These are phyloP conservation scores for Zarea fungicola DNA, from an alignment of 2,329 filamentous ascomycete genomes.

Conservation along the genomic window DNA sequence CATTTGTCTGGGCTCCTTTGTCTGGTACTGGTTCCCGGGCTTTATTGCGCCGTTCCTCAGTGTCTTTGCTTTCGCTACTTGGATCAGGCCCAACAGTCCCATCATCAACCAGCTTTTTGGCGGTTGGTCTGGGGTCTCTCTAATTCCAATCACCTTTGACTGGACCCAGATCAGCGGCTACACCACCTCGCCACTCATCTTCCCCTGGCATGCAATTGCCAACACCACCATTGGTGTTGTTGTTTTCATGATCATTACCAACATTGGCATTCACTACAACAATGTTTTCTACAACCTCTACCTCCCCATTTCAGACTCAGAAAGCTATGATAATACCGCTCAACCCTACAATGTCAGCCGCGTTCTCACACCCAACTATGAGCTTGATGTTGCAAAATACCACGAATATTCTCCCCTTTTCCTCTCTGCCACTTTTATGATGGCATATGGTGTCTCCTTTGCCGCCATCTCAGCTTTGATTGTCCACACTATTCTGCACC, in stretches of 20 bases:
- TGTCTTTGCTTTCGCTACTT: conserved; percentile 53
- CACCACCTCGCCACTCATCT: conserved; percentile 35
- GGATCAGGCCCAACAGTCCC: conserved; percentile 48
- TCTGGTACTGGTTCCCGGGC: conserved; percentile 51
- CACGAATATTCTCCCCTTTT: conserved; percentile 49
- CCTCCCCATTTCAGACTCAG: conserved; percentile 48
- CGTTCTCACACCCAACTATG: conserved; percentile 44
- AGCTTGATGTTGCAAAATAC: conserved; percentile 46
- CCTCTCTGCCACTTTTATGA: conserved; percentile 40
- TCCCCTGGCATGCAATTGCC: conserved; percentile 38
- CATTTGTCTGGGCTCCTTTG: conserved; percentile 38
- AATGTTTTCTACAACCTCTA: conserved; percentile 46
- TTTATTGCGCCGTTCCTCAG: conserved; percentile 45
- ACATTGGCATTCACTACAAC: conserved; percentile 43
- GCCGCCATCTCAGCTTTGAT: conserved; percentile 40
- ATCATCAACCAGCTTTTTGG: conserved; percentile 53
- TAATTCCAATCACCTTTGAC: conserved; percentile 50
- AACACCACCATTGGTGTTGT: conserved; percentile 42
- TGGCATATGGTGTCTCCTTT: conserved; percentile 40
- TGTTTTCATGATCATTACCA: conserved; percentile 36
- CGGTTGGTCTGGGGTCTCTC: conserved; percentile 46
- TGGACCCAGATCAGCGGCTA: conserved; percentile 38
- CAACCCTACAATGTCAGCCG: conserved; percentile 43
- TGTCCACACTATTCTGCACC: conserved; percentile 32
- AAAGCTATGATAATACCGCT: conserved; percentile 53